Conservation (phyloP, 1,139 yeast genomes). For the Yamadazyma diddensiae region DNA sequence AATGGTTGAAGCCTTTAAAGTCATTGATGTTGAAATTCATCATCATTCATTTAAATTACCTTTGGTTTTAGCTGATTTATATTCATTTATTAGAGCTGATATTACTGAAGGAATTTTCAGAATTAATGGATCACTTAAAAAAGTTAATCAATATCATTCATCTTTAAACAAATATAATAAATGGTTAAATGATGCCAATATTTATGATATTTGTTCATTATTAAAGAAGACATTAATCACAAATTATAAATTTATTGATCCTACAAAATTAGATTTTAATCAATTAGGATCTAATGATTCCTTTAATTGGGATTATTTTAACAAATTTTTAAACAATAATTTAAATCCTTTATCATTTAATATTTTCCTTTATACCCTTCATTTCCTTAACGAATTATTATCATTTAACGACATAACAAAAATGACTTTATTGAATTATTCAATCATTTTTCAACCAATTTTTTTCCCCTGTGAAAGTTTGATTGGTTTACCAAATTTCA, state of each 20-base stretch:
- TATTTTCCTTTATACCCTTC: slow-evolving; percentile 14
- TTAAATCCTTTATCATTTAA: slow-evolving; percentile 8
- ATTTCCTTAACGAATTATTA: slow-evolving; percentile 10
- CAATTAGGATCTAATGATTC: slow-evolving; percentile 5
- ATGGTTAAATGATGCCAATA: slow-evolving; percentile 15
- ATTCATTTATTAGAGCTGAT: slow-evolving; percentile 18
- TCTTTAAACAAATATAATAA: slow-evolving; percentile 13
- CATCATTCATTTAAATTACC: slow-evolving; percentile 16
- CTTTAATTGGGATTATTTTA: slow-evolving; percentile 14
- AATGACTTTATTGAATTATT: slow-evolving; percentile 17
- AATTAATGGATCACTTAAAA: slow-evolving; percentile 26
- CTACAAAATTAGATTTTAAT: slow-evolving; percentile 7
- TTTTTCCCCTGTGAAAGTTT: slow-evolving; percentile 15
- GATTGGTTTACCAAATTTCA: slow-evolving; percentile 13
- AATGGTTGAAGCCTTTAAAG: slow-evolving; percentile 15
- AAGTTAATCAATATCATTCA: slow-evolving; percentile 17
- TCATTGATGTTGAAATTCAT: slow-evolving; percentile 10
- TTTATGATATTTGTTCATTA: slow-evolving; percentile 21
- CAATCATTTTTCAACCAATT: slow-evolving; percentile 20
- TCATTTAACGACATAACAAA: slow-evolving; percentile 11
- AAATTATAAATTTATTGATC: slow-evolving; percentile 13
- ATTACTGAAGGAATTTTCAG: slow-evolving; percentile 27
- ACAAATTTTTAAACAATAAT: slow-evolving; percentile 11
- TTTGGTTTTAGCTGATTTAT: slow-evolving; percentile 18
- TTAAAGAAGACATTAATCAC: slow-evolving; percentile 17